Evolutionary conservation across 2,329 filamentous ascomycete genomes (phyloP), one percentile per base, ranked within the genome.

Genomic region (Chaetomium olivaceum): DNA sequence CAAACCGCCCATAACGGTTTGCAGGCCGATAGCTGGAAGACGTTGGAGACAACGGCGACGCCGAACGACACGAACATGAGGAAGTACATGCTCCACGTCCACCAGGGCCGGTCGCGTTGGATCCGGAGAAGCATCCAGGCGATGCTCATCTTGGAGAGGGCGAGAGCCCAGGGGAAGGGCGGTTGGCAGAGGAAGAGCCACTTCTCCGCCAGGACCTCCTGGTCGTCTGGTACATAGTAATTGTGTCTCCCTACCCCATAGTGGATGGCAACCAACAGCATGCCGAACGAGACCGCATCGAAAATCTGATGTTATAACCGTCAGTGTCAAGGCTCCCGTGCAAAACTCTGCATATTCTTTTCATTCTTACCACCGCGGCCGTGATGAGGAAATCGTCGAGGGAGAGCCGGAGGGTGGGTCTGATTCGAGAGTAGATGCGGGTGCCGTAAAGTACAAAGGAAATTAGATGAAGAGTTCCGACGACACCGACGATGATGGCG

Each of bases 91-190:
- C 48, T 50, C 56, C 54, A 62, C 16, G n/a, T 46, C 68, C 68
- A 70, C 29, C 43, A 31, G 8, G 29, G 58, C 14, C 36, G 48
- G 29, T 70, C 68, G 25, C 67, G 62, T 39, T 64, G 64, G 58
- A 70, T 62, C n/a, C 68, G 64, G 25, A 70, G 23, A 23, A 70
- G 65, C 57, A 64, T 70, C 36, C 62, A 65, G 25, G 64, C 61
- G 61, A 70, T 70, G 67, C 67, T 68, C 29, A 68, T 61, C 60
- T 70, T 70, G 61, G 68, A 62, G 36, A 65, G 64, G 60, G 63
- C 67, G 25, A 68, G 64, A n/a, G 43, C 54, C 68, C 68, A 70
- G 29, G 67, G 60, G 50, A 61, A 70, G 12, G 58, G 54, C 23
- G 68, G 67, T 55, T 70, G 64, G 62, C 55, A 64, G 54, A 70